Percentiles rank a stretch among this genome's conserved stretches.
Conservation (phyloP, 257 asterid genomes). For the Anisodus acutangulus region DNA sequence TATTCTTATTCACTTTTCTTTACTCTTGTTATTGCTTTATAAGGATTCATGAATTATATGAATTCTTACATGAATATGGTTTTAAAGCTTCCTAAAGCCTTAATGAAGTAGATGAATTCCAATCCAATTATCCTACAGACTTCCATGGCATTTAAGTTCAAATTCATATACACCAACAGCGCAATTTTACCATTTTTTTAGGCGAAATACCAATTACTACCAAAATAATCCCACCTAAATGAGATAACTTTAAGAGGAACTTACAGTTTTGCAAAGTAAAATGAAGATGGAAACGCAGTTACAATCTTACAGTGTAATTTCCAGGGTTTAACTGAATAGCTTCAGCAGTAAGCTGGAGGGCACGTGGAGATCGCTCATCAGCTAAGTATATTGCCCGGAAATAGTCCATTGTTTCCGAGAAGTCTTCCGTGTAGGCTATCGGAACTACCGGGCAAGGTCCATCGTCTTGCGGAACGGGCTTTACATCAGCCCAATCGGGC, state of each 20-base stretch:
- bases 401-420: constrained; percentile 83
- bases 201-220: neutral
- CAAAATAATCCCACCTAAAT: neutral
- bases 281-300: neutral
- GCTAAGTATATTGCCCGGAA: constrained; percentile 84
- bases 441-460: constrained; percentile 90
- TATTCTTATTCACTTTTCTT: no score
- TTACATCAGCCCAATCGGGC: constrained; percentile 83
- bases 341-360: constrained; percentile 77
- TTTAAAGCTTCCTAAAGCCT: neutral
- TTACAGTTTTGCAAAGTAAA: no score
- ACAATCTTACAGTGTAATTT: constrained; percentile 70
- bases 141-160: neutral
- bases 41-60: no score
- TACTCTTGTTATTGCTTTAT: no score
- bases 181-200: no score
- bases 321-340: constrained; percentile 78
- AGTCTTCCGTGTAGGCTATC: constrained; percentile 75
- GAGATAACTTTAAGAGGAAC: no score
- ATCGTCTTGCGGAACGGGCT: constrained; percentile 83
- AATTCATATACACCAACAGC: neutral
- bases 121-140: neutral
- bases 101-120: neutral
- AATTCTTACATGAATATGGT: neutral
- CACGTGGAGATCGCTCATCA: constrained; percentile 78